These are phyloP conservation scores for Gloeophyllum trabeum DNA, from an alignment of 768 basidiomycete genomes.

Conservation along the genomic window DNA sequence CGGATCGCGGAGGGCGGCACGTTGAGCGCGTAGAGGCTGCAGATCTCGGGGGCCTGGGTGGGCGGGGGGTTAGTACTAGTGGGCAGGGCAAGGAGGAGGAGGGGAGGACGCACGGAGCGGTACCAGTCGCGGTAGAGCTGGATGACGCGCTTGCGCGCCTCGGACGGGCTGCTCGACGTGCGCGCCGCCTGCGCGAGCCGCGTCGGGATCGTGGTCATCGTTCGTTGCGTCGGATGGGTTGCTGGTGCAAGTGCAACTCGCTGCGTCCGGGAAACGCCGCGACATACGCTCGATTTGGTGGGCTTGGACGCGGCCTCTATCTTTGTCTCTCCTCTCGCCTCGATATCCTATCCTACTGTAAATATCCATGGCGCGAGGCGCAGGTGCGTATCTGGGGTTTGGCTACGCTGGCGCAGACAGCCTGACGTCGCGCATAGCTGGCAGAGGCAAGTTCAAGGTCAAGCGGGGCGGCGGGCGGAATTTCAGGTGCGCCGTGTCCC, in stretches of 20 bases:
- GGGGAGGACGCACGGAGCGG: constrained; percentile 57
- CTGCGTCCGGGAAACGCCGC: too few relatives aligned
- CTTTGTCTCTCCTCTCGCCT: too few relatives aligned
- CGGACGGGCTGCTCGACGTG: constrained; percentile 40
- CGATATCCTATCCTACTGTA: too few relatives aligned
- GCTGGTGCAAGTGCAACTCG: too few relatives aligned
- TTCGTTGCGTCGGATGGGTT: too few relatives aligned
- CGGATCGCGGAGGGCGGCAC: constrained; percentile 70
- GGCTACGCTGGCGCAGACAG: too few relatives aligned
- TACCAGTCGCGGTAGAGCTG: constrained; percentile 91
- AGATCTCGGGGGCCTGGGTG: constrained; percentile 82
- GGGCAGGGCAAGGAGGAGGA: constrained; percentile 2
- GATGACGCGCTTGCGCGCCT: constrained; percentile 58
- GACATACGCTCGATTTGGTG: too few relatives aligned
- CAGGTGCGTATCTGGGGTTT: too few relatives aligned
- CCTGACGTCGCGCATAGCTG: too few relatives aligned
- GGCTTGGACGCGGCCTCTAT: too few relatives aligned
- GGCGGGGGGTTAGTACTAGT: background rate
- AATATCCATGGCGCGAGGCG: too few relatives aligned
- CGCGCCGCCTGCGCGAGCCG: constrained; percentile 68
- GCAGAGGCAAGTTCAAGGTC: constrained; percentile 27
- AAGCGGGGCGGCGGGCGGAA: constrained; percentile 30
- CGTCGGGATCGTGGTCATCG: constrained; percentile 80
- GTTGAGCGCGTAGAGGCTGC: constrained; percentile 70
- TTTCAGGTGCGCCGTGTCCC: constrained; percentile 19